Percentiles rank a stretch among this genome's conserved stretches.
phyloP scores from a whole-genome alignment of 148 eudicot species.

The Rhododendron mucronatum region DNA sequence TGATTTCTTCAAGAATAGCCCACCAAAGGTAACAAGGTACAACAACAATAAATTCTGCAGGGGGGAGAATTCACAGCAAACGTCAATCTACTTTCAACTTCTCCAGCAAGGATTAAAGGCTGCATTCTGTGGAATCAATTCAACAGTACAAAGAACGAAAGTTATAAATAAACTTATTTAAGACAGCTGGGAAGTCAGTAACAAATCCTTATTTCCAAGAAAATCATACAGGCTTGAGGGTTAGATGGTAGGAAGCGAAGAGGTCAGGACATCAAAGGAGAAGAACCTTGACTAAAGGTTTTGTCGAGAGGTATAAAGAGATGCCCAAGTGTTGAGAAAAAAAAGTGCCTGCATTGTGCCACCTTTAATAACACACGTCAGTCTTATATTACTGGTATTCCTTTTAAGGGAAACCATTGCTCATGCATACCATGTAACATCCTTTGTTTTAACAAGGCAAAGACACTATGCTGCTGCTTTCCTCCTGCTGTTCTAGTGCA shows the following conservation, averaged over 20 bases:
- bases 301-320: not conserved
- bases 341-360: not conserved
- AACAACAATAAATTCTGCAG: not conserved
- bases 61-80: not conserved
- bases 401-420: not conserved
- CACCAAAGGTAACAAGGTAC: not conserved
- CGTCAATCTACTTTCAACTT: not conserved
- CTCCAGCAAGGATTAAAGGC: constrained; percentile 1
- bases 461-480: not conserved
- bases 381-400: not conserved
- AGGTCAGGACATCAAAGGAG: not conserved
- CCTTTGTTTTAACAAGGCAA: not conserved
- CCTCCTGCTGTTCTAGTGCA: not conserved
- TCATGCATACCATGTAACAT: not conserved
- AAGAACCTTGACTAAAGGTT: not conserved
- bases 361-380: not conserved
- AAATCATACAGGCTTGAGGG: not conserved
- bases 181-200: not conserved
- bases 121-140: not conserved
- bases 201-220: not conserved
- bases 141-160: not conserved
- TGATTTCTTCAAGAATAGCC: not conserved
- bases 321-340: not conserved
- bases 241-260: not conserved
- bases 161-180: not conserved